Conservation (phyloP, 768 basidiomycete genomes). For the Kwoniella botswanensis region DNA sequence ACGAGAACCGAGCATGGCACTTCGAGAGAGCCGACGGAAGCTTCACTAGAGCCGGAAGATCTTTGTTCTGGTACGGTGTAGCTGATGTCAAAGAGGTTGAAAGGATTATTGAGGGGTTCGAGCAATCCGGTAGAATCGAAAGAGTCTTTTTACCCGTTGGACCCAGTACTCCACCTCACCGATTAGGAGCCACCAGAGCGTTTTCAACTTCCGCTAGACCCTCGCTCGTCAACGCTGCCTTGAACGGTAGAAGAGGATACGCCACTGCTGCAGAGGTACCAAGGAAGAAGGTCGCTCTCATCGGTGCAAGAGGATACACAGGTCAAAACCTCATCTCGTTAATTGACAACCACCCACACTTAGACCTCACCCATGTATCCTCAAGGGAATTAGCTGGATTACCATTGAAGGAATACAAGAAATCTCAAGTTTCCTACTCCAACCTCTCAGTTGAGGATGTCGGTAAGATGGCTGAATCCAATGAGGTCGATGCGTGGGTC, state of each 20-base stretch:
- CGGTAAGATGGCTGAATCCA: conserved; percentile 82
- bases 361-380: conserved; percentile 92
- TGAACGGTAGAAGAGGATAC: conserved; percentile 70
- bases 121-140: conserved; percentile 77
- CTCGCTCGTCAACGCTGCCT: conserved; percentile 48
- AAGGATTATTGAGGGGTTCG: conserved; percentile 69
- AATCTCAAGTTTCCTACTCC: conserved; percentile 72
- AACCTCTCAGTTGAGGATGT: conserved; percentile 81
- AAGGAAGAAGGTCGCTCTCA: conserved; percentile 87
- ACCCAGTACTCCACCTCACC: conserved; percentile 55
- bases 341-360: conserved; percentile 84
- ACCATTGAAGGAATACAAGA: conserved; percentile 78
- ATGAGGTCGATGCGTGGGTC: conserved; percentile 96
- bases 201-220: conserved; percentile 59
- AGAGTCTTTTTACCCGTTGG: conserved; percentile 85
- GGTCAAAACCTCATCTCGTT: conserved; percentile 88
- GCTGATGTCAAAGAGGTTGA: conserved; percentile 91
- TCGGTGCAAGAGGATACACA: conserved; percentile 95
- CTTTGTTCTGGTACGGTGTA: conserved; percentile 97
- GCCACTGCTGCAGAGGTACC: conserved; percentile 70
- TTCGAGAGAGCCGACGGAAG: conserved; percentile 97
- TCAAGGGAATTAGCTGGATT: conserved; percentile 90
- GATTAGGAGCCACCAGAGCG: conserved; percentile 63
- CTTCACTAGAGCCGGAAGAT: conserved; percentile 91
- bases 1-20: conserved; percentile 97